Base-by-base conservation (phyloP, 1,284 basidiomycete species). In the Earliella scabrosa region DNA sequence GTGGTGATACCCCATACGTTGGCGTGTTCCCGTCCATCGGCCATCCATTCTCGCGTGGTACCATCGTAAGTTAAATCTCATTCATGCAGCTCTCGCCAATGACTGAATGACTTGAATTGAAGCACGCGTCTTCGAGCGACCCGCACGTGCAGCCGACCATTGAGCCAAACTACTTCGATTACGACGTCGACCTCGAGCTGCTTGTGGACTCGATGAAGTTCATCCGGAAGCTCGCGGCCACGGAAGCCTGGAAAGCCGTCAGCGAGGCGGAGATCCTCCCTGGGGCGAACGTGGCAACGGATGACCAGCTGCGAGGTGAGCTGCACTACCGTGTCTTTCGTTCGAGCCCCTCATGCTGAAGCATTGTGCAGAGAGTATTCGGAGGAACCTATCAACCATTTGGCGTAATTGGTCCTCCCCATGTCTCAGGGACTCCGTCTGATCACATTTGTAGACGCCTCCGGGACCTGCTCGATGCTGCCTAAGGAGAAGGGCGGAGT, bases 401-500 rank as follows among this genome's bases (percentile, higher is more conserved):
- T 63, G 61, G 61, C 62, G 59, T 59, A 32, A 39, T 59, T 50
- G n/a, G 9, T 36, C 56, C 27, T 39, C 58, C 47, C 50, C 16
- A 7, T 20, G 18, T 4, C 4, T 24, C 18, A 13, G 18, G 16
- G 10, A 20, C 2, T 9, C 18, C 35, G 20, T 8, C 9, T 32
- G 18, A 27, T 11, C 2, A 6, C n/a, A 10, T n/a, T 16, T 16
- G 8, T 26, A 64, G 63, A 75, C 50, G 63, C 71, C 1, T 60
- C 58, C n/a, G 73, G 72, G 2, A 68, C 65, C 2, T 77, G 74
- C 51, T 74, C 82, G 0, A 85, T 86, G 83, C 68, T 85, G 40
- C 85, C 85, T 11, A 65, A 73, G 49, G 75, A 76, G 29, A 66
- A 76, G 53, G 81, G 81, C 41, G 85, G 85, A 53, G 84, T 86